Evolutionary conservation across 202 grass and related monocot species (phyloP), one percentile per base, ranked within the genome.

Genomic region (Brachypodium distachyon): DNA sequence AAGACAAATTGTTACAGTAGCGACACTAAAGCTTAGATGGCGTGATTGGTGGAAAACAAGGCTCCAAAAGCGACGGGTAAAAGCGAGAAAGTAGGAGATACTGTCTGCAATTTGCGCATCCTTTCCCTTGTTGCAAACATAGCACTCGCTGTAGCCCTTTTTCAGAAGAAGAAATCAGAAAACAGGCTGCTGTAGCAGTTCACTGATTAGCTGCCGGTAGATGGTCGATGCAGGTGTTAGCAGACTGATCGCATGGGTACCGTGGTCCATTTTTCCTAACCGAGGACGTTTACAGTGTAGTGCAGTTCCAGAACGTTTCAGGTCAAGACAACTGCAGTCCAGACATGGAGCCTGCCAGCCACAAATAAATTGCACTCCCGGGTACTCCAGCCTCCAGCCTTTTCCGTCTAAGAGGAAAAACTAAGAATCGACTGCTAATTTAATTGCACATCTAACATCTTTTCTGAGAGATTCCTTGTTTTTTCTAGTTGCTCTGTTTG

Each of bases 1-100:
- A 58, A 74, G 44, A 82, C 36, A 41, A 58, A 60, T 46, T 43
- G 43, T 48, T 43, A 59, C 72, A 77, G 59, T 37, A 27, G 57
- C 25, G 67, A 19, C 34, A 7, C 7, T 17, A 70, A 89, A 81
- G 73, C 56, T 38, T 46, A 50, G 8, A 17, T 8, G 34, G 67
- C 73, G 67, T 78, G 78, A 86, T 82, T 82, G 78, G 53, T 74
- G 87, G 61, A 58, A 78, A 85, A 83, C 77, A 79, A 63, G 78
- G 67, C 73, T 70, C 83, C 52, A 55, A 90, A 82, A 82, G 83
- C 7, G 74, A 48, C 77, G 79, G 79, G 52, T 81, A 82, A 86
- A 86, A 90, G 87, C 17, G 59, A 70, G 73, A 70, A 77, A 64
- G 78, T 37, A 31, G 18, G 53, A 47, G 87, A 85, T 73, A 85